Conservation (phyloP, 768 basidiomycete genomes). For the Suillus alpinus region DNA sequence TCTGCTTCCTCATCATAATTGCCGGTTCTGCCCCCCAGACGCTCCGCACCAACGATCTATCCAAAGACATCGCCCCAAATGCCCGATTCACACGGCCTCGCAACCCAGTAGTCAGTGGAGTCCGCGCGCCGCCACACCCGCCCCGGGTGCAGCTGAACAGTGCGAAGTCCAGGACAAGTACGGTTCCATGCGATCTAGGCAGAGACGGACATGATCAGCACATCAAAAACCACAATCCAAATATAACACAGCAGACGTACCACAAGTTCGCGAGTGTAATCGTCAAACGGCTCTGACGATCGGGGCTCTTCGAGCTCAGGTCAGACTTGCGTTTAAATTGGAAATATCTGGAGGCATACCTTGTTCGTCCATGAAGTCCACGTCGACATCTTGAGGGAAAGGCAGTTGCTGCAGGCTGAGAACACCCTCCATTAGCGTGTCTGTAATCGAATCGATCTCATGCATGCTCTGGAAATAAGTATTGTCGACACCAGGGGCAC, state of each 20-base stretch:
- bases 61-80: neutral
- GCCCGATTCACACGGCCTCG: neutral
- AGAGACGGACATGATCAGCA: neutral
- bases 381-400: too few relatives aligned
- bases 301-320: neutral
- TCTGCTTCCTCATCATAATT: too few relatives aligned
- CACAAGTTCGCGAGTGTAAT: neutral
- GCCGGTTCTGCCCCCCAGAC: too few relatives aligned
- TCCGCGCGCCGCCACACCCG: constrained; percentile 37
- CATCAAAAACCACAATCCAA: neutral
- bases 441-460: constrained; percentile 18
- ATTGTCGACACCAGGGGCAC: constrained; percentile 2
- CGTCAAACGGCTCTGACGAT: neutral
- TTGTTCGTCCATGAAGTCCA: too few relatives aligned
- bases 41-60: neutral
- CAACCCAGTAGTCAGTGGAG: neutral
- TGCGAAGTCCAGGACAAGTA: constrained; percentile 35
- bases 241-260: neutral
- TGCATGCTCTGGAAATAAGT: constrained; percentile 1
- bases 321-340: neutral
- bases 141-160: constrained; percentile 40
- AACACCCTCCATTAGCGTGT: neutral
- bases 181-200: constrained; percentile 42
- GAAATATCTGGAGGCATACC: neutral
- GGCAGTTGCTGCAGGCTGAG: too few relatives aligned